Evolutionary conservation across 805 yeast species (phyloP), one percentile per base, ranked within the genome.

Genomic region (Candida broadrunensis): DNA sequence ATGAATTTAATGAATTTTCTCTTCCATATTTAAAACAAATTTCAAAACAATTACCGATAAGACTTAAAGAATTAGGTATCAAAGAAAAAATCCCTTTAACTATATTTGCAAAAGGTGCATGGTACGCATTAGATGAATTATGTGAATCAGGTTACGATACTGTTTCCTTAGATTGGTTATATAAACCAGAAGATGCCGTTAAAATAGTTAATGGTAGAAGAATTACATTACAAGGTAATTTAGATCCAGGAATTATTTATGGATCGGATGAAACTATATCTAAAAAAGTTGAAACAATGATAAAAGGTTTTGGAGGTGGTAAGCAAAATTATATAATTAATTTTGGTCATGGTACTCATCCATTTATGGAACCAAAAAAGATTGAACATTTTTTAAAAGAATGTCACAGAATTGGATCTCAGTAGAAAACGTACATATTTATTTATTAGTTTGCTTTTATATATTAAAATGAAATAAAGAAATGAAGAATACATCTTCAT

Each of bases 341-440:
- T 70, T 86, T 93, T 57, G 99, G 99, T 35, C 99, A 93, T 55
- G 99, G 99, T 14, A 93, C 99, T 17, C 97, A 89, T 61, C 99
- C 99, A 17, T 88, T 87, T 67, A 89, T 93, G 96, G 85, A 88
- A 48, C 96, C 98, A 9, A 96, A 86, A 49, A 85, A 85, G 61
- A 78, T 93, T 46, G 81, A 79, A 45, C 87, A 80, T 65, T 93
- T 93, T 68, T 71, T 93, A 57, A 70, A 88, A 63, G 97, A 88
- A 62, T 85, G 93, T 52, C 96, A 88, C 61, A 77, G 90, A 54
- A 61, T 85, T 39, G 96, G 96, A 8, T 67, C 77, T 21, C 38
- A 42, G 21, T 45, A 40, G 24, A n/a, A n/a, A n/a, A n/a, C n/a
- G n/a, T n/a, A n/a, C n/a, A n/a, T n/a, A n/a, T n/a, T 14, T 9